Evolutionary conservation across 176 grass and related monocot genomes (phyloP), one percentile per base, ranked within the genome.

Genomic region (Rhynchospora pubera): DNA sequence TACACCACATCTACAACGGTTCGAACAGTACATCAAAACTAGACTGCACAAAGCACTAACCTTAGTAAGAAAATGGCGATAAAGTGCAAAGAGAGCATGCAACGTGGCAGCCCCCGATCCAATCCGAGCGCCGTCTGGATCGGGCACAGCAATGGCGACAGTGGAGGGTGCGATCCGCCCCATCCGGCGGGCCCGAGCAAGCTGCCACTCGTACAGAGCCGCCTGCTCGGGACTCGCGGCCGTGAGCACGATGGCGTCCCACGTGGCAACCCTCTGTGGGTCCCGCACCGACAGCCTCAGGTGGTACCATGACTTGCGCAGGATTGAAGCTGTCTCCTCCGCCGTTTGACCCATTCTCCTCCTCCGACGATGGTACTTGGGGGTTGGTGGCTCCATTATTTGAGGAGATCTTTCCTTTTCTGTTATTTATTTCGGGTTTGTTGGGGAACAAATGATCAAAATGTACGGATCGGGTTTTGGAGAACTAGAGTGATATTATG

Each of bases 91-190:
- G 62, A 97, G 68, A 62, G 94, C 92, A 83, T 97, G 90, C 85
- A 97, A 89, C 4, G 94, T 97, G 81, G 94, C 94, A 42, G 92
- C 94, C 65, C 94, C 94, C 6, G 94, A 97, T 56, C 94, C 94
- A 85, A 97, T 97, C 72, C 94, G 94, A 3, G 92, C 88, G 78
- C 58, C 92, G 18, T 94, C 94, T 19, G 94, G 92, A 55, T 94
- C 94, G 16, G 94, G 92, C 50, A 97, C 90, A 44, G 92, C 88
- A 81, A 97, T 83, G 77, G 87, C 79, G 84, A 79, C 57, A 34
- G 92, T 94, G 82, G 85, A 92, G 62, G 87, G 18, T 9, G 95
- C 74, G 85, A 94, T 92, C 65, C 87, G 94, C 43, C 88, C 90
- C 45, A 92, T 83, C 59, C 85, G 82, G 26, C 84, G 83, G 26